These are phyloP conservation scores for Bryoglossum gracile DNA, from an alignment of 495 filamentous ascomycete genomes.

Conservation along the genomic window DNA sequence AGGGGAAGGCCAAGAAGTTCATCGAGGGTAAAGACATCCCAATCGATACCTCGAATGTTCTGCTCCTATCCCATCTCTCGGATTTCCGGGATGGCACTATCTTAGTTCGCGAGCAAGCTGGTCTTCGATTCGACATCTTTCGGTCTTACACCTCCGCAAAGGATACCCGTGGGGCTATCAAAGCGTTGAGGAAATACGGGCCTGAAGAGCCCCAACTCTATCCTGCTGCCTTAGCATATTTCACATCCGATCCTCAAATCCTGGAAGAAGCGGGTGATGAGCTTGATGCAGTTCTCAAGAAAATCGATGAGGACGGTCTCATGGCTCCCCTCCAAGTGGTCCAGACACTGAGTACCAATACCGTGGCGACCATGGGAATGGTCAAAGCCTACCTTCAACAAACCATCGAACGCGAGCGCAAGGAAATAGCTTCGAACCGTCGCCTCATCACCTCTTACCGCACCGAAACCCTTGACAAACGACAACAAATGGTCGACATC, in stretches of 20 bases:
- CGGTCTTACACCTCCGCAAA: slow-evolving; percentile 91
- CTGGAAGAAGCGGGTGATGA: slow-evolving; percentile 85
- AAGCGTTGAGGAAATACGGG: slow-evolving; percentile 84
- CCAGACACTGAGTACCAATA: slow-evolving; percentile 77
- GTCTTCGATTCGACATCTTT: slow-evolving; percentile 90
- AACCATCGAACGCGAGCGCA: slow-evolving; percentile 80
- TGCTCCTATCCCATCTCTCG: slow-evolving; percentile 86
- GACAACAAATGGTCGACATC: slow-evolving; percentile 68
- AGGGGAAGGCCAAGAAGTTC: slow-evolving; percentile 75
- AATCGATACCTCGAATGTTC: slow-evolving; percentile 89
- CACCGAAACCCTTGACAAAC: slow-evolving; percentile 72
- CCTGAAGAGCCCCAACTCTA: slow-evolving; percentile 89
- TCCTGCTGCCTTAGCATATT: slow-evolving; percentile 85
- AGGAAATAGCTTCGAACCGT: slow-evolving; percentile 77
- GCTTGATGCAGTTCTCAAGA: slow-evolving; percentile 68
- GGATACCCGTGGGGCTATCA: slow-evolving; percentile 84
- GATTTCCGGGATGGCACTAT: slow-evolving; percentile 86
- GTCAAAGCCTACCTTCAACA: slow-evolving; percentile 86
- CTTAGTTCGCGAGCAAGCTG: slow-evolving; percentile 88
- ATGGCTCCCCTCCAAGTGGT: slow-evolving; percentile 97
- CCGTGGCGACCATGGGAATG: slow-evolving; percentile 92
- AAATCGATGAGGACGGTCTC: slow-evolving; percentile 82
- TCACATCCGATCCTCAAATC: slow-evolving; percentile 74
- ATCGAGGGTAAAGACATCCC: slow-evolving; percentile 73
- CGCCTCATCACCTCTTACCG: slow-evolving; percentile 79